Evolutionary conservation across 2,329 filamentous ascomycete species (phyloP).

Genomic region (Blumeriella jaapii): DNA sequence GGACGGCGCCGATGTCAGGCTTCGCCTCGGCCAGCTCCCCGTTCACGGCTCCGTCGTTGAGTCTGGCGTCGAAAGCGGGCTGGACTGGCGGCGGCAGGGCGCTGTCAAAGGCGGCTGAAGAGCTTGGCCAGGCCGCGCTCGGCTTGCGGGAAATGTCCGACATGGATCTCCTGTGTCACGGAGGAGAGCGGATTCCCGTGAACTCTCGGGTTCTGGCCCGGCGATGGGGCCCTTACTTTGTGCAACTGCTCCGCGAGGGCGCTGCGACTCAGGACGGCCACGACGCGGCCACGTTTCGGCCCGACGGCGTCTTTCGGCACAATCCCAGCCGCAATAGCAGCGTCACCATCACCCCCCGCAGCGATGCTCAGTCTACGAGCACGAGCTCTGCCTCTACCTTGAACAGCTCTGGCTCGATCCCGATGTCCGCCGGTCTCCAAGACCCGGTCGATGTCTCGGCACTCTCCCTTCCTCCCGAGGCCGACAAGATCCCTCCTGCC

Average conservation of each 20-base stretch:
- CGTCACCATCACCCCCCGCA: conserved; percentile 69
- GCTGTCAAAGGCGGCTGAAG: conserved; percentile 67
- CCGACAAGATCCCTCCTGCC: conserved; percentile 12
- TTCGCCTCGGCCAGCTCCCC: conserved; percentile 76
- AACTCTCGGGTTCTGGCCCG: conserved; percentile 82
- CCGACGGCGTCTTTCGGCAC: conserved; percentile 40
- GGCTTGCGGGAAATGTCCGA: conserved; percentile 77
- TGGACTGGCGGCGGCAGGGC: conserved; percentile 64
- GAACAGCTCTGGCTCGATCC: conserved; percentile 24
- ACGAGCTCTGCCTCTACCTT: conserved; percentile 38
- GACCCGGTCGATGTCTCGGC: conserved; percentile 9
- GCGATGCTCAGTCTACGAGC: conserved; percentile 36
- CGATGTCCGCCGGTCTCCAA: conserved; percentile 7
- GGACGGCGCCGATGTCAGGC: conserved; percentile 63
- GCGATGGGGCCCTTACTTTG: conserved; percentile 93
- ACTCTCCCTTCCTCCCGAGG: conserved; percentile 17
- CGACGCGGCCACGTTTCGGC: conserved; percentile 65
- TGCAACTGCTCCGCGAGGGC: conserved; percentile 72
- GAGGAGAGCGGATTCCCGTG: conserved; percentile 82
- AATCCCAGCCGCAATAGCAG: conserved; percentile 63
- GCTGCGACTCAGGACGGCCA: conserved; percentile 59
- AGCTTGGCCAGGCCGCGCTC: conserved; percentile 72
- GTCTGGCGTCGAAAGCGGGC: conserved; percentile 38
- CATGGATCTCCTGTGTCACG: conserved; percentile 91
- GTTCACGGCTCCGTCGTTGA: conserved; percentile 41